Evolutionary conservation across 345 rosid genomes (phyloP), one percentile per base, ranked within the genome.

Genomic region (Euphorbia peplus): DNA sequence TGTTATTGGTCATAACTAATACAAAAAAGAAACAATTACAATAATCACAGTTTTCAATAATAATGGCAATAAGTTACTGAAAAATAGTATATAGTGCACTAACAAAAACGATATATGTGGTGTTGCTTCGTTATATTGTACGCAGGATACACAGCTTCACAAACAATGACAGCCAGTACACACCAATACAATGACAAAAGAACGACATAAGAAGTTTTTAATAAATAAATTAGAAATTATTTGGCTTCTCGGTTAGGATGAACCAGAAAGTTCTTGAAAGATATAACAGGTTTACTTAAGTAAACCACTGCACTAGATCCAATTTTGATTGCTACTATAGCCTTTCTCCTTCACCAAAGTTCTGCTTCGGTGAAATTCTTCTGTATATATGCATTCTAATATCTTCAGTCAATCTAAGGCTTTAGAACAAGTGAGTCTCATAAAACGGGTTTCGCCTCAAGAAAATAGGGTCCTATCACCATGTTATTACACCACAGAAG

Each of bases 271-370:
- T 53, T 35, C 14, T 19, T 51, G 30, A n/a, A 28, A 50, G 3
- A n/a, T n/a, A 26, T 30, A 28, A 29, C 68, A 18, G 32, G 29
- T 41, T 30, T 18, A 5, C 19, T 41, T 7, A 26, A 6, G 63
- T 9, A 3, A 19, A 44, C 44, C 5, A 19, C 21, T 68, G 12
- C 25, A 44, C 22, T n/a, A 42, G 28, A 44, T 44, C 19, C 44
- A 25, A 0, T 4, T 28, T 56, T 42, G n/a, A 15, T 12, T 24
- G 13, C 50, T 5, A 18, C 28, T 16, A 55, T 9, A 55, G 39
- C 53, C 16, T 55, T 68, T 54, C 37, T 15, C 15, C n/a, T n/a
- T n/a, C n/a, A 58, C n/a, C 47, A 56, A 24, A 47, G 18, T 60
- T 22, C 32, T 4, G 42, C 47, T 60, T 46, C 22, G 48, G 37